Evolutionary conservation across 78 protist genomes (phyloP), one percentile per base, ranked within the genome.

Genomic region (Cavenderia fasciculata): DNA sequence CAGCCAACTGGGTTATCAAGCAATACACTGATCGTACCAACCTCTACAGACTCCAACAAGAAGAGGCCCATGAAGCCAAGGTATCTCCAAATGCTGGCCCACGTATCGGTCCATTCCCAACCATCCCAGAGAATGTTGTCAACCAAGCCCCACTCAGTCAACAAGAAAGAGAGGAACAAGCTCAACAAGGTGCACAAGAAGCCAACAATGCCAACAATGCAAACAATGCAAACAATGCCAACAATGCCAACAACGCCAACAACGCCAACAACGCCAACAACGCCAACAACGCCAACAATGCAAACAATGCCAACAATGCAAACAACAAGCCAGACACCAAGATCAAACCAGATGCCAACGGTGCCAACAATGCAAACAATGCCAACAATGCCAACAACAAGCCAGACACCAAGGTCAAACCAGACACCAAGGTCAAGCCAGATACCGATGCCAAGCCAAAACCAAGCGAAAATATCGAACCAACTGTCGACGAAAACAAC

Each of bases 301-400:
- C 59, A 18, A 16, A 12, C 12, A 18, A 52, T n/a, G 59, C 59
- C 59, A 52, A 52, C 59, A 40, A 31, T 14, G 31, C 59, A 52
- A 57, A 29, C 63, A 63, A 4, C 72, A 63, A 63, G 72, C 43
- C 72, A 63, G 72, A 63, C 31, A 7, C 72, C 43, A 40, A 63
- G 21, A 38, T 16, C 72, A 63, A 63, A 47, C 72, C 72, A 63
- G 54, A 49, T 14, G 27, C 54, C 54, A 14, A 49, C 54, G 14
- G 27, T 33, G 47, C 43, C 6, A 47, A 63, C 51, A 63, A 63
- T 29, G 5, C 18, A 2, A 21, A 7, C 19, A 27, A 40, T 38
- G 54, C 14, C 14, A 34, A 7, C 47, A 63, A 40, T 27, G 47
- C 54, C 14, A 14, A 49, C 54, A 49, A 49, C 54, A 49, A 49